phyloP scores from a whole-genome alignment of 768 basidiomycete genomes.

The Ramaria sp. region DNA sequence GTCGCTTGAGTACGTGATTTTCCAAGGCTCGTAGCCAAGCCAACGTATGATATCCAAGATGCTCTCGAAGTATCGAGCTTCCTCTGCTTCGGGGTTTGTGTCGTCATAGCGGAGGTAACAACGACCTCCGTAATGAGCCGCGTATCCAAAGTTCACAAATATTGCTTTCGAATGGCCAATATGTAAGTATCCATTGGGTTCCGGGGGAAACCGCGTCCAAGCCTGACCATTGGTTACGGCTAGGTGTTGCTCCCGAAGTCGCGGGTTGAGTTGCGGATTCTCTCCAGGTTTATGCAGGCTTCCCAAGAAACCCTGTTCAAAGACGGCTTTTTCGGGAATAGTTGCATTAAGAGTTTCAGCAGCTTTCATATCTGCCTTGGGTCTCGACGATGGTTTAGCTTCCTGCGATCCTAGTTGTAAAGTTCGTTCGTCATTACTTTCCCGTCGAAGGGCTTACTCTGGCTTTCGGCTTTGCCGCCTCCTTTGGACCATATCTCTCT shows the following conservation, averaged over 20 bases:
- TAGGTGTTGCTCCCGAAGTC: constrained; percentile 74
- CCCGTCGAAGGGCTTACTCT: constrained; percentile 1
- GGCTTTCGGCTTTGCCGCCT: constrained; percentile 37
- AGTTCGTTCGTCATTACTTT: background rate
- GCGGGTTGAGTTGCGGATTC: constrained; percentile 76
- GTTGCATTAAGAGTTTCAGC: constrained; percentile 28
- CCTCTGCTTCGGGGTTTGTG: constrained; percentile 97
- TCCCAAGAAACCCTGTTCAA: constrained; percentile 91
- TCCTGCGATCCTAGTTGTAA: constrained; percentile 24
- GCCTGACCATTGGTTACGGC: constrained; percentile 72
- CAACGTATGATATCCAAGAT: constrained; percentile 92
- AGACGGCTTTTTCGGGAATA: constrained; percentile 50
- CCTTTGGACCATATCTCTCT: constrained; percentile 64
- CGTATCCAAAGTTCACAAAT: constrained; percentile 97
- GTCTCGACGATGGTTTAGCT: constrained; percentile 33
- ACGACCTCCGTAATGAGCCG: constrained; percentile 84
- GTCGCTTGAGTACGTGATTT: constrained; percentile 98
- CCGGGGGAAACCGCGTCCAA: constrained; percentile 95
- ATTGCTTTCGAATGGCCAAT: constrained; percentile 98
- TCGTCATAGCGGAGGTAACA: constrained; percentile 96
- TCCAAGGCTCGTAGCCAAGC: constrained; percentile 97
- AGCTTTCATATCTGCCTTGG: constrained; percentile 22
- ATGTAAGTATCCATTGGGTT: constrained; percentile 94
- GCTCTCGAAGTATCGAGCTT: constrained; percentile 91
- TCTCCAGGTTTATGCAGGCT: constrained; percentile 87